Evolutionary conservation across 2,329 filamentous ascomycete genomes (phyloP), one percentile per base, ranked within the genome.

Genomic region (Hortaea werneckii): DNA sequence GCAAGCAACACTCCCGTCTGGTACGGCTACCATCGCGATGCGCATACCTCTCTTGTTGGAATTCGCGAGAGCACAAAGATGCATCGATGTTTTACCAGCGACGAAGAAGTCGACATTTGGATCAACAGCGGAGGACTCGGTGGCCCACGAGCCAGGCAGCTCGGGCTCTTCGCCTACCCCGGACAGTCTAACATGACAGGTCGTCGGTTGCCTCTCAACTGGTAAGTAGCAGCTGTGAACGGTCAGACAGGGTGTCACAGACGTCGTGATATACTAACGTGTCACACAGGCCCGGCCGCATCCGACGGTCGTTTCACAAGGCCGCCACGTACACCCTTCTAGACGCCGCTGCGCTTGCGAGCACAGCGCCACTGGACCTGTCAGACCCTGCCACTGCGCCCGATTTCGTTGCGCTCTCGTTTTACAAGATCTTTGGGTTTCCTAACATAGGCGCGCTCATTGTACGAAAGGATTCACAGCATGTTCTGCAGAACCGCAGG

Each of bases 371-470:
- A 6, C 66, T 85, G 42, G 69, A 76, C 44, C 73, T 84, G 37
- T 68, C 66, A 29, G 68, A 80, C 43, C 59, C 67, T 3, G 65
- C 68, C 6, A 64, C 61, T 6, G 74, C 76, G 1, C 79, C 79
- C 0, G 79, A 83, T 58, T 82, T 82, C 51, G 73, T 74, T 5
- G 75, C 74, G 40, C 61, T 82, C 11, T 79, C 76, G 8, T 72
- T 82, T 47, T 82, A 82, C 64, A 83, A 83, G 61, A 79, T 82
- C 52, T 83, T 83, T 53, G 79, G 79, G 0, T 82, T 79, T 45
- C 79, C n/a, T 1, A 77, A 82, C 54, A 67, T 82, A 9, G 79
- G 79, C 4, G 78, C 74, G 1, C 60, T 83, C 7, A 67, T 83
- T 29, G 74, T 82, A 7, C 71, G 77, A 12, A 71, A 70, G 53